A percentile compares a stretch with the other conserved stretches of the same genome.
Conservation (phyloP, 306 rosid species). For the Dalbergia cultrata region DNA sequence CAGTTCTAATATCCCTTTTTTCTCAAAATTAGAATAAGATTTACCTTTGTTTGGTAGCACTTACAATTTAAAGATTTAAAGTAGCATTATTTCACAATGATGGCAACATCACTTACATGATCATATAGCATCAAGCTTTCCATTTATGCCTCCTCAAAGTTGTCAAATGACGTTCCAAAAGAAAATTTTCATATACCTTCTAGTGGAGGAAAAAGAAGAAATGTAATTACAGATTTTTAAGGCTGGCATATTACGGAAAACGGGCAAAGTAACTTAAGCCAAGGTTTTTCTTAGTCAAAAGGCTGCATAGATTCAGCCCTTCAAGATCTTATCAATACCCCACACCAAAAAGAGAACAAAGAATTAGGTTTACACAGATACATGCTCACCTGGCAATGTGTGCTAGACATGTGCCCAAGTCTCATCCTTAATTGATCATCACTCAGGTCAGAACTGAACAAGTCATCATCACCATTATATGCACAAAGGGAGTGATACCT, state of each 20-base stretch:
- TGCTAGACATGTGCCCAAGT: conserved; percentile 93
- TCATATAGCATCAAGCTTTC: too few species aligned
- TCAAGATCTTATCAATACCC: conserved; percentile 24
- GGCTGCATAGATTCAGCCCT: neutral
- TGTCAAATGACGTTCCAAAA: conserved; percentile 36
- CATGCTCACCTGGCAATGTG: conserved; percentile 83
- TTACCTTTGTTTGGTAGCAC: conserved; percentile 23
- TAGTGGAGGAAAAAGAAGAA: conserved; percentile 24
- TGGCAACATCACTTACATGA: conserved; percentile 16
- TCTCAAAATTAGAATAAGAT: conserved; percentile 30
- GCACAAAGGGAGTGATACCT: conserved; percentile 98
- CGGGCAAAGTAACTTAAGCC: conserved; percentile 28
- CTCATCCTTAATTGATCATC: conserved; percentile 89
- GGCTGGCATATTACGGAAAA: conserved; percentile 5
- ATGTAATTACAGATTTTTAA: neutral
- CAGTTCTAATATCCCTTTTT: neutral
- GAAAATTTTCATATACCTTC: conserved; percentile 15
- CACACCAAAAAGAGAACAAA: conserved; percentile 22
- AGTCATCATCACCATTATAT: conserved; percentile 95
- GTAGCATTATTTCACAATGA: conserved; percentile 23
- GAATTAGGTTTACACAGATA: conserved; percentile 2
- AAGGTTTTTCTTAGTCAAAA: conserved; percentile 24
- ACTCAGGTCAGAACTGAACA: conserved; percentile 98
- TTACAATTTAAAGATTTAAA: conserved; percentile 17
- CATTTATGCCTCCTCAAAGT: neutral